Base-by-base conservation (phyloP, 305 asterid genomes). In the Rubia balearica region DNA sequence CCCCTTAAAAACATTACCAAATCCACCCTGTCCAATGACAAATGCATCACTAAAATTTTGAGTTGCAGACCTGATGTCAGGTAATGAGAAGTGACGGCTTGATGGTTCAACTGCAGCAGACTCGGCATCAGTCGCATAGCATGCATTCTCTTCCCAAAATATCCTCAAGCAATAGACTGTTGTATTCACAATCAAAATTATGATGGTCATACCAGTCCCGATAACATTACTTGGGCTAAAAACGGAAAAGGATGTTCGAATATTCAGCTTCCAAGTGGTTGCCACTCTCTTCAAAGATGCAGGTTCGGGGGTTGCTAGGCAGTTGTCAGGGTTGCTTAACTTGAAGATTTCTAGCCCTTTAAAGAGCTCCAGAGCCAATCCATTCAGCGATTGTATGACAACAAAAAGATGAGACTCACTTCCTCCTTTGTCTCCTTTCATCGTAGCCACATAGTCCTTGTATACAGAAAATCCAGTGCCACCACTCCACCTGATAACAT, bases 1-100 rank as follows among this genome's bases (percentile, higher is more conserved):
- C 8, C 91, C 90, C 75, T 81, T 89, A 19, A 83, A 89, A 27
- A 87, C 96, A n/a, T 77, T 82, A 30, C 94, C 96, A 51, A 81
- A 87, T 17, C 96, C 96, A 9, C 87, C 96, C 13, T 78, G 79
- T 3, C 96, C 93, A 9, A 89, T 80, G 11, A 80, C 74, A 49
- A 84, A 63, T 61, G 13, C 77, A n/a, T 73, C 73, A 53, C 81
- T 73, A 43, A 87, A 89, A 63, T 71, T 61, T 71, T 83, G 73
- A 64, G 92, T 89, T 64, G 90, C 69, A 17, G 65, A 69, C 65
- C 53, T 71, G 70, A 89, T 84, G 71, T 89, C 93, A n/a, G 78
- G 74, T 66, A 87, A 70, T n/a, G 86, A 81, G 68, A 89, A 89
- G 66, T 67, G 77, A 43, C 46, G 79, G 8, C 27, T 42, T 24